Base-by-base conservation (phyloP, 225 moss, liverwort and hornwort species). In the Rhytidiadelphus loreus region DNA sequence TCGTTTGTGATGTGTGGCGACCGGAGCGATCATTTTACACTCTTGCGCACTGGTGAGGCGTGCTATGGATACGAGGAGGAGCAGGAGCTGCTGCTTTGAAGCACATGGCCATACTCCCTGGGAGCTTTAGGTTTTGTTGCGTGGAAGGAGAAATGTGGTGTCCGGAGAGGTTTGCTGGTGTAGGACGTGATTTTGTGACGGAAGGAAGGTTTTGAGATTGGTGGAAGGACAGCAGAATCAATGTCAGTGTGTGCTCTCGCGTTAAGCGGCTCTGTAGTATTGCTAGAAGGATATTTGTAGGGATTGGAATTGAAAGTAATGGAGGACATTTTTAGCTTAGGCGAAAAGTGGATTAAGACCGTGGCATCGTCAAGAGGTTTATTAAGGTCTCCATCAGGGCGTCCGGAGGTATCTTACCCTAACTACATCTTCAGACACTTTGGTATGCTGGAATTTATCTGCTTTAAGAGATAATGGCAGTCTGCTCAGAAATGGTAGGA, bases 331-430 rank as follows among this genome's bases (percentile, higher is more conserved):
- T 87, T 91, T 91, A 97, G 93, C 89, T 90, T 98, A 88, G 98
- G 98, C 79, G 97, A 94, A 89, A 96, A 93, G 93, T 97, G 96
- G 98, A 94, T 97, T 61, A 96, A 91, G 92, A 88, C 96, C 88
- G 98, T 96, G 87, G 93, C 97, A 37, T 96, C 96, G 30, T 93
- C 94, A 76, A 95, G 92, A 91, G 89, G 78, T 86, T 81, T 98
- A 81, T 90, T 93, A 44, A 95, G 96, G 91, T 91, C 94, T 85
- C 89, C 94, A 72, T 92, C 98, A 73, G 97, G 97, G 86, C 96
- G 98, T 87, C 95, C 98, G 50, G 96, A 98, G 97, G 98, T 98
- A 95, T 61, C 46, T 83, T 82, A 86, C 85, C 81, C 64, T 88
- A 88, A 89, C 90, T 90, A 57, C 55, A 77, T 55, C 85, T 78